phyloP scores from a whole-genome alignment of 495 filamentous ascomycete genomes.

The Neurospora sp. region DNA sequence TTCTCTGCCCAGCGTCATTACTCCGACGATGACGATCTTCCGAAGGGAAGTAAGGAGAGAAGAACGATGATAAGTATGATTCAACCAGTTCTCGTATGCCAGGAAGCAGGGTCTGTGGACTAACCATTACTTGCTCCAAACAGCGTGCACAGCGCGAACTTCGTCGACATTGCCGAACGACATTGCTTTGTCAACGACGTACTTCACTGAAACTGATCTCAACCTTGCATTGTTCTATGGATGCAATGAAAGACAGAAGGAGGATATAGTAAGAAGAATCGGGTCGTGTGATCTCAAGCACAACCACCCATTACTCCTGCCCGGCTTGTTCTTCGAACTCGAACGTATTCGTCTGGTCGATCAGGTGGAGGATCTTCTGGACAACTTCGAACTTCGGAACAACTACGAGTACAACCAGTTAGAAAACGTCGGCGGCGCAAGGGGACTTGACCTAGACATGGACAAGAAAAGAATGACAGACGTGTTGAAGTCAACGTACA shows the following conservation, averaged over 20 bases:
- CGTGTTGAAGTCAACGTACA: background rate
- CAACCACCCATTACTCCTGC: background rate
- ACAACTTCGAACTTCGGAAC: background rate
- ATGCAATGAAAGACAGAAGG: background rate
- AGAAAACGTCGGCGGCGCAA: background rate
- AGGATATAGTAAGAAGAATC: background rate
- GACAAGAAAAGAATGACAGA: background rate
- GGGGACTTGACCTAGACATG: background rate
- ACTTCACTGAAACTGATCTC: background rate
- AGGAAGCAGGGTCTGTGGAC: background rate
- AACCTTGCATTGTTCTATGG: background rate
- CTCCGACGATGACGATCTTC: background rate
- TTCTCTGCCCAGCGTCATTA: slow-evolving; percentile 1
- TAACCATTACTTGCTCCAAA: background rate
- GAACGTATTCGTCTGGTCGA: background rate
- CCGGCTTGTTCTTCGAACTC: background rate
- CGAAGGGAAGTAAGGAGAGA: background rate
- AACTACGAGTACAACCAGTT: background rate
- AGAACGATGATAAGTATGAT: background rate
- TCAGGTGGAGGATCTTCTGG: background rate
- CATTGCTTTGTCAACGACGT: background rate
- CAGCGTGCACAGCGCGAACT: background rate
- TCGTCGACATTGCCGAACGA: background rate
- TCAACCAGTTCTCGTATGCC: background rate
- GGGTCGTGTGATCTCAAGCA: background rate